Evolutionary conservation across 2,329 filamentous ascomycete species (phyloP).

Genomic region (Amylocarpus encephaloides): DNA sequence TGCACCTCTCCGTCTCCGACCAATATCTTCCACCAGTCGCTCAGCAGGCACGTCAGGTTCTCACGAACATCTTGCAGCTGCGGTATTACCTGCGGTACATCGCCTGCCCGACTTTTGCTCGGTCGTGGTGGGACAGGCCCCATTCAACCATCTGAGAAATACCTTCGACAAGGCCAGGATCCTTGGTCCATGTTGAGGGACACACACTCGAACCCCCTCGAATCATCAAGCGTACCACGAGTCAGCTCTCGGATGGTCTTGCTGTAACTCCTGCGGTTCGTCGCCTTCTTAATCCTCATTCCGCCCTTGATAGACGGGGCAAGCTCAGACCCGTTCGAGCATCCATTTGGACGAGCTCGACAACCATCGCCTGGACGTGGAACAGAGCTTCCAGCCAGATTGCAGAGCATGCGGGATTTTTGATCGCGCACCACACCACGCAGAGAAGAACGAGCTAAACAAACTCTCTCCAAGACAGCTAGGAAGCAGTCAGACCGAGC

Average conservation of each 20-base stretch:
- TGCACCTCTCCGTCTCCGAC: conserved; percentile 14
- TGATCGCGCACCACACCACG: background rate
- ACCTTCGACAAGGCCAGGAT: conserved; percentile 1
- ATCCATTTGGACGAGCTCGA: background rate
- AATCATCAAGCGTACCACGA: background rate
- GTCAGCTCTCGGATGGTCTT: background rate
- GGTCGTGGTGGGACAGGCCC: conserved; percentile 19
- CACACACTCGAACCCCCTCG: background rate
- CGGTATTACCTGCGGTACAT: conserved; percentile 27
- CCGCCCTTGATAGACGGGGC: conserved; percentile 2
- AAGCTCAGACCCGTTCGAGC: background rate
- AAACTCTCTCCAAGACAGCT: conserved; percentile 2
- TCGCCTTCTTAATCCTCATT: conserved; percentile 1
- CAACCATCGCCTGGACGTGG: background rate
- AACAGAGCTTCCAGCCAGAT: background rate
- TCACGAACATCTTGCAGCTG: conserved; percentile 26
- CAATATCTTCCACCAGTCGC: conserved; percentile 19
- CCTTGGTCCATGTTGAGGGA: conserved; percentile 1
- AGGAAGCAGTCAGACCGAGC: conserved; percentile 15
- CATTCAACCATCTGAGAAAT: conserved; percentile 10
- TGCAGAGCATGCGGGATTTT: background rate
- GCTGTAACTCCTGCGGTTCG: background rate
- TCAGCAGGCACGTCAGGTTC: conserved; percentile 23
- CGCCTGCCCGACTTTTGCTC: conserved; percentile 21
- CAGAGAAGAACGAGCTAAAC: background rate